phyloP scores from a whole-genome alignment of 1,139 yeast genomes.

The Williopsis jadinii region DNA sequence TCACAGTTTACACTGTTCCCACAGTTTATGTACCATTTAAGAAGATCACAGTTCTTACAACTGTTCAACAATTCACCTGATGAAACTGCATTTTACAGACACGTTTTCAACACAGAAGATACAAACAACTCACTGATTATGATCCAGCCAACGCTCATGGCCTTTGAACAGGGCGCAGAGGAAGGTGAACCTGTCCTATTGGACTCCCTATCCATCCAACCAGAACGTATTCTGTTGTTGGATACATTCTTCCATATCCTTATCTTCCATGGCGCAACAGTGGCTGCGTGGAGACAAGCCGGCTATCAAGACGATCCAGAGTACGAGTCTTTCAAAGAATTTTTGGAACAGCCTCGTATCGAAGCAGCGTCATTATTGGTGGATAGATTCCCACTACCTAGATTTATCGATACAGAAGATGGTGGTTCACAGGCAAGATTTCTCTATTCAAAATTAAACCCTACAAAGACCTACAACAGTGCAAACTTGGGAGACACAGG shows the following conservation, averaged over 20 bases:
- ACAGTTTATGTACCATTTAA: slow-evolving; percentile 64
- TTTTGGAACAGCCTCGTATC: slow-evolving; percentile 55
- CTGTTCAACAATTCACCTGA: slow-evolving; percentile 77
- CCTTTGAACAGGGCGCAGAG: slow-evolving; percentile 51
- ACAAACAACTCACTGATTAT: slow-evolving; percentile 57
- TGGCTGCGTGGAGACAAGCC: slow-evolving; percentile 64
- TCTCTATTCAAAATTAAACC: slow-evolving; percentile 67
- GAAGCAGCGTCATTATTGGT: slow-evolving; percentile 63
- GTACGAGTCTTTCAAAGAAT: slow-evolving; percentile 52
- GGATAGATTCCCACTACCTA: slow-evolving; percentile 67
- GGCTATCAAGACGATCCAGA: slow-evolving; percentile 64
- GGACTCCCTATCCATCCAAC: slow-evolving; percentile 61
- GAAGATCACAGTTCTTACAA: slow-evolving; percentile 63
- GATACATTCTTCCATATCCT: slow-evolving; percentile 73
- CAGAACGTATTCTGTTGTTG: slow-evolving; percentile 51
- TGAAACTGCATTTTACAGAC: slow-evolving; percentile 67
- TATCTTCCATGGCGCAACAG: slow-evolving; percentile 60
- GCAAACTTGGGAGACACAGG: slow-evolving; percentile 24
- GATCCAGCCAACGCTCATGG: slow-evolving; percentile 70
- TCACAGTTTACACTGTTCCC: slow-evolving; percentile 67
- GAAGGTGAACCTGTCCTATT: slow-evolving; percentile 51
- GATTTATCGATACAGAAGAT: slow-evolving; percentile 69
- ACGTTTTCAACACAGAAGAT: slow-evolving; percentile 61
- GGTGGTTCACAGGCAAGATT: slow-evolving; percentile 78
- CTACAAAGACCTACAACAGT: slow-evolving; percentile 52